phyloP scores from a whole-genome alignment of 2,329 filamentous ascomycete genomes.

The Fusarium hainanense region DNA sequence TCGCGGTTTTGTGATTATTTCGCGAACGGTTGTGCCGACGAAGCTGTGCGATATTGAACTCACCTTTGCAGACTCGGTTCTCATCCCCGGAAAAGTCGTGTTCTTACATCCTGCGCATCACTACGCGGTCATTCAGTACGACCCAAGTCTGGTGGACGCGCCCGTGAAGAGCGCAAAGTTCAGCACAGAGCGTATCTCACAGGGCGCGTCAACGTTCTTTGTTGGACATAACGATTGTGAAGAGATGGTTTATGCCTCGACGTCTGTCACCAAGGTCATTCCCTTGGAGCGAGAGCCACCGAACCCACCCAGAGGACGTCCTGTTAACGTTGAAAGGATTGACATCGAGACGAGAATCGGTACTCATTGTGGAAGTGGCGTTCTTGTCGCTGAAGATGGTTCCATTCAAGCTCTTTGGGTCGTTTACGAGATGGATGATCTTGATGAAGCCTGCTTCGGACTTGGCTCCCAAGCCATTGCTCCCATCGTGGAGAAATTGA shows the following conservation, averaged over 20 bases:
- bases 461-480: conserved; percentile 87
- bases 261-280: conserved; percentile 95
- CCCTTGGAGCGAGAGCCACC: conserved; percentile 89
- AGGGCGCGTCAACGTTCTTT: conserved; percentile 94
- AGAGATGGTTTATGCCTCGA: conserved; percentile 91
- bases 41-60: conserved; percentile 96
- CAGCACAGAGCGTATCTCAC: conserved; percentile 83
- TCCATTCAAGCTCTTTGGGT: conserved; percentile 96
- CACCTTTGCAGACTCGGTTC: conserved; percentile 96
- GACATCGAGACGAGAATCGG: conserved; percentile 94
- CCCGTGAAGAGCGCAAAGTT: conserved; percentile 90
- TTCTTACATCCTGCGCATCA: conserved; percentile 98
- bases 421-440: conserved; percentile 67
- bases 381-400: conserved; percentile 88
- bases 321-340: conserved; percentile 95
- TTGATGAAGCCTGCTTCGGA: conserved; percentile 65
- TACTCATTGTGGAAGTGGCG: conserved; percentile 90
- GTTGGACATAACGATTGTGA: conserved; percentile 97
- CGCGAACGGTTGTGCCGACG: conserved; percentile 91
- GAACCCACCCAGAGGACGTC: conserved; percentile 93
- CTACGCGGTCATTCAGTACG: conserved; percentile 94
- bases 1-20: conserved; percentile 93
- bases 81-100: conserved; percentile 91
- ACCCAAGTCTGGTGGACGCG: conserved; percentile 88
- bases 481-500: conserved; percentile 87